These are phyloP conservation scores for Brassica carinata DNA, from an alignment of 345 rosid species.

Conservation along the genomic window DNA sequence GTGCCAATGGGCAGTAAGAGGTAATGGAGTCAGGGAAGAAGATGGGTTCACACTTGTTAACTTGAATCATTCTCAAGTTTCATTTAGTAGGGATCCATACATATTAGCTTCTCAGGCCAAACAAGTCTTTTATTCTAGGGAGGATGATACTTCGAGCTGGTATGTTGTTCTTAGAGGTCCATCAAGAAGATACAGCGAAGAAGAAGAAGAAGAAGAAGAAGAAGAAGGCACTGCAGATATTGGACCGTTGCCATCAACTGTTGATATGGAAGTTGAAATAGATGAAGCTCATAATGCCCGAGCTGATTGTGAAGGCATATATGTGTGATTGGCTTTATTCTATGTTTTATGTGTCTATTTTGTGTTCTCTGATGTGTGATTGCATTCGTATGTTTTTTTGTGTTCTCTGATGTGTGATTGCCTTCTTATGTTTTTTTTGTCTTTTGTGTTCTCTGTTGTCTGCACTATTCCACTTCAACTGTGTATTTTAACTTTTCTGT, in stretches of 20 bases:
- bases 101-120: background rate
- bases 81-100: background rate
- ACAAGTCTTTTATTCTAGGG: background rate
- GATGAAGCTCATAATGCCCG: background rate
- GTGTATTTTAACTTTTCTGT: no score
- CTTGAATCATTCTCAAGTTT: background rate
- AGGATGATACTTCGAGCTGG: background rate
- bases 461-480: no score
- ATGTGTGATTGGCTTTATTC: background rate
- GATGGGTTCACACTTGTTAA: background rate
- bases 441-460: no score
- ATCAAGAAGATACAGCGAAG: background rate
- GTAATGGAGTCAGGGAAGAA: background rate
- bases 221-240: background rate
- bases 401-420: background rate
- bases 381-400: background rate
- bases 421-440: background rate
- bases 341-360: background rate
- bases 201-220: background rate
- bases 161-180: background rate
- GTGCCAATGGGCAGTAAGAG: background rate
- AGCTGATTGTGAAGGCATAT: background rate
- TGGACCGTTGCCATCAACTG: background rate
- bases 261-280: background rate
- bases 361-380: background rate